These are phyloP conservation scores for Guillardia theta DNA, from an alignment of 78 protist species.

Conservation along the genomic window DNA sequence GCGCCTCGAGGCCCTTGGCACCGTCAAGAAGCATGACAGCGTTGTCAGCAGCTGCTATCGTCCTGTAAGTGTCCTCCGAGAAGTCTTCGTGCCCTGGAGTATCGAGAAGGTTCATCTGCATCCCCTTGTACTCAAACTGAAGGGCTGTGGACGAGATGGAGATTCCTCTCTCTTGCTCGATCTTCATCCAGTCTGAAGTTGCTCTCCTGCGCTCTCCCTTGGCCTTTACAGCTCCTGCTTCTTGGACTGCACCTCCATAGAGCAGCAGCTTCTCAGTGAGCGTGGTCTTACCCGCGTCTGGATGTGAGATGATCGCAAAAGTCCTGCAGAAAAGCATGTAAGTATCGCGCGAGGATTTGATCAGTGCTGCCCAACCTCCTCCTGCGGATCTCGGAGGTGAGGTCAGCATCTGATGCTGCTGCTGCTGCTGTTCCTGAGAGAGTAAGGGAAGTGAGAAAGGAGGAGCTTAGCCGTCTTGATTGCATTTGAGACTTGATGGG, in stretches of 20 bases:
- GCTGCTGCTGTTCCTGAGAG: too few species aligned
- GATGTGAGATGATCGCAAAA: constrained; percentile 49
- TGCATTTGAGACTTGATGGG: too few species aligned
- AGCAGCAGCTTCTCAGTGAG: constrained; percentile 56
- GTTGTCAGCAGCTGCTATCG: constrained; percentile 63
- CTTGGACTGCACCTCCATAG: constrained; percentile 56
- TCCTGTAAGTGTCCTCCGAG: constrained; percentile 57
- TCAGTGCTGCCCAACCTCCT: too few species aligned
- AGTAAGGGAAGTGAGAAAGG: too few species aligned
- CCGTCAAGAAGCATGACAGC: constrained; percentile 57
- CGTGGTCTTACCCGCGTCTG: constrained; percentile 57
- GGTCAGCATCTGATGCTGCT: too few species aligned
- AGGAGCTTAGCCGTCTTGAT: too few species aligned
- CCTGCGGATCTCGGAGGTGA: too few species aligned
- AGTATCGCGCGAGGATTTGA: too few species aligned
- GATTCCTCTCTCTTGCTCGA: constrained; percentile 56
- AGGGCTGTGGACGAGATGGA: constrained; percentile 58
- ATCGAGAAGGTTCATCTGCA: constrained; percentile 31
- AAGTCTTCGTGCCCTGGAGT: constrained; percentile 59
- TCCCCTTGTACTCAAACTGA: constrained; percentile 25
- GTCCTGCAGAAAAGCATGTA: too few species aligned
- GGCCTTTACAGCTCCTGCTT: constrained; percentile 61
- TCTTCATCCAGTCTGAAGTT: constrained; percentile 48
- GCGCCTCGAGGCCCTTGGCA: constrained; percentile 37
- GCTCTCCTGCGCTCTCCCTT: constrained; percentile 49